A percentile compares a stretch with the other conserved stretches of the same genome.
phyloP scores from a whole-genome alignment of 495 filamentous ascomycete genomes.

The Lasiosphaeris hirsuta region DNA sequence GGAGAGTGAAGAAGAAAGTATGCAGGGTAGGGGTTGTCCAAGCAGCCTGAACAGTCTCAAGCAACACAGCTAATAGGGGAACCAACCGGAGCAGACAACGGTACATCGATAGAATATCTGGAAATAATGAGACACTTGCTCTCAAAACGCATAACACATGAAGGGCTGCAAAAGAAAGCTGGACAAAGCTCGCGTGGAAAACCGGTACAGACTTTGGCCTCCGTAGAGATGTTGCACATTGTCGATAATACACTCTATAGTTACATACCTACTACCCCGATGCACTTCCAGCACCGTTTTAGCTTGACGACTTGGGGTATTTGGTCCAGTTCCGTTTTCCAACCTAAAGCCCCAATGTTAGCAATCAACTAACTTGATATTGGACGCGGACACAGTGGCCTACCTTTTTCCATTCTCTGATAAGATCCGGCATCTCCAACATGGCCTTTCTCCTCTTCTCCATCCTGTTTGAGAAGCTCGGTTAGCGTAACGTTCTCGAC shows the following conservation, averaged over 20 bases:
- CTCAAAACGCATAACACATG: no score
- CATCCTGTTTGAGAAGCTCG: slow-evolving; percentile 51
- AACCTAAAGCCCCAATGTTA: slow-evolving; percentile 49
- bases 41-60: no score
- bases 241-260: slow-evolving; percentile 27
- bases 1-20: no score
- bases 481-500: slow-evolving; percentile 13
- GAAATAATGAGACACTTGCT: no score
- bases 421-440: slow-evolving; percentile 86
- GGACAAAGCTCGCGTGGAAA: no score
- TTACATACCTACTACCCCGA: not conserved
- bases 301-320: slow-evolving; percentile 64
- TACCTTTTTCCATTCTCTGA: slow-evolving; percentile 92
- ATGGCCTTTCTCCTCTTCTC: slow-evolving; percentile 88
- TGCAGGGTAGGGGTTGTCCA: no score
- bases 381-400: slow-evolving; percentile 21
- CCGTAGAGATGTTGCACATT: slow-evolving; percentile 22
- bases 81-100: no score
- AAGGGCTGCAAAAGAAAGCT: no score
- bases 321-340: slow-evolving; percentile 88
- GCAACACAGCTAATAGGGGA: no score
- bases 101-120: no score
- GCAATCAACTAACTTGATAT: not conserved
- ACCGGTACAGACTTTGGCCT: no score
- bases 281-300: not conserved